A percentile compares a stretch with the other conserved stretches of the same genome.
Evolutionary conservation across 805 yeast genomes (phyloP).

Genomic region (Dipodascus geniculatus): DNA sequence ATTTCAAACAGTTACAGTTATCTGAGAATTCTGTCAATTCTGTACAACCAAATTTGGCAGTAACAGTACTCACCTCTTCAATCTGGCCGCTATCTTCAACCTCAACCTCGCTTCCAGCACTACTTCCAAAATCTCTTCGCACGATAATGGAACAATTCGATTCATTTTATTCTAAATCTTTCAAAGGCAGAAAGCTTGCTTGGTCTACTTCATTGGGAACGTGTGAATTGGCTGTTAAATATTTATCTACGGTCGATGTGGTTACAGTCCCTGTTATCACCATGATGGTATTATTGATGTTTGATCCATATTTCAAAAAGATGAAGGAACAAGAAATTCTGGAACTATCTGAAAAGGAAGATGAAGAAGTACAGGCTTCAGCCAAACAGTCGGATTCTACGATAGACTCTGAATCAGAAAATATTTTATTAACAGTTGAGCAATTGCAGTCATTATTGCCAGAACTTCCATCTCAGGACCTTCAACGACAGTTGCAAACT

Average conservation of each 20-base stretch:
- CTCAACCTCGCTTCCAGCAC: constrained; percentile 16
- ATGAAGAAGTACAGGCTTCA: constrained; percentile 70
- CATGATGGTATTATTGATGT: constrained; percentile 65
- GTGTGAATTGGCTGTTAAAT: constrained; percentile 63
- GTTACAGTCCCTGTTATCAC: constrained; percentile 72
- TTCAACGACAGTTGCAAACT: neutral
- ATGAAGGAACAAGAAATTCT: constrained; percentile 52
- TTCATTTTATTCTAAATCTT: constrained; percentile 37
- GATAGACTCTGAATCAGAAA: neutral
- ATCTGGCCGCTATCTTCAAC: constrained; percentile 54
- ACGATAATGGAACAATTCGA: constrained; percentile 36
- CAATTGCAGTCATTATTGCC: neutral
- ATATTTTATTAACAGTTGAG: neutral
- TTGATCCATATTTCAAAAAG: constrained; percentile 32
- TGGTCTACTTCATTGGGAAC: constrained; percentile 86
- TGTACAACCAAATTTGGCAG: constrained; percentile 30
- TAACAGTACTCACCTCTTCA: constrained; percentile 46
- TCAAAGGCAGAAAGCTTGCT: constrained; percentile 44
- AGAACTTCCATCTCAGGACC: neutral
- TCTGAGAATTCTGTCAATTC: constrained; percentile 6
- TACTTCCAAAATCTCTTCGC: constrained; percentile 34
- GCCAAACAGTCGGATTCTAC: constrained; percentile 42
- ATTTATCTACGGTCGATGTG: constrained; percentile 60
- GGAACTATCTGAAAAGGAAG: constrained; percentile 56
- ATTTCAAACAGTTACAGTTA: constrained; percentile 23